Percentiles rank a stretch among this genome's conserved stretches.
Conservation (phyloP, 768 basidiomycete genomes). For the Lactarius psammicola region DNA sequence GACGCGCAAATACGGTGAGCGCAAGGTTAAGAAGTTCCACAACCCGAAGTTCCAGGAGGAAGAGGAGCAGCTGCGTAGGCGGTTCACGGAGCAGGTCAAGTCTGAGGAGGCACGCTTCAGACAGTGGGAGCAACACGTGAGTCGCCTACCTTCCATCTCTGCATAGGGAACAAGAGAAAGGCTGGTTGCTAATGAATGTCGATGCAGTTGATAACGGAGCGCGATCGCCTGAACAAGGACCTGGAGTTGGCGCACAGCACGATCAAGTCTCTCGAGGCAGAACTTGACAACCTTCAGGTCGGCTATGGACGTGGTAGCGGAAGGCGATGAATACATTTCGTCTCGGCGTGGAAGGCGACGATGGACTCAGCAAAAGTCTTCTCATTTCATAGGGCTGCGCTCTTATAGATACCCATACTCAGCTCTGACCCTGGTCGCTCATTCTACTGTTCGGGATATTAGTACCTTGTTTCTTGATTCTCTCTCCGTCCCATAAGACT, state of each 20-base stretch:
- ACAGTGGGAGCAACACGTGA: slow-evolving; percentile 98
- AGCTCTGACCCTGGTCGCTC: slow-evolving; percentile 13
- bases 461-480: slow-evolving; percentile 8
- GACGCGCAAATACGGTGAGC: slow-evolving; percentile 97
- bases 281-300: slow-evolving; percentile 85
- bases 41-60: slow-evolving; percentile 99
- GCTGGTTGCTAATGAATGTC: slow-evolving; percentile 26
- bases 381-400: neutral
- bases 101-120: slow-evolving; percentile 96
- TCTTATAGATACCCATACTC: slow-evolving; percentile 25
- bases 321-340: slow-evolving; percentile 47
- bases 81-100: slow-evolving; percentile 99
- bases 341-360: neutral
- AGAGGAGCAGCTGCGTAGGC: slow-evolving; percentile 93
- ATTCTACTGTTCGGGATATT: slow-evolving; percentile 10
- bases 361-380: slow-evolving; percentile 8
- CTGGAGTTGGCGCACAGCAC: slow-evolving; percentile 88
- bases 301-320: slow-evolving; percentile 76
- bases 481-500: neutral
- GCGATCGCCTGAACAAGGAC: slow-evolving; percentile 98
- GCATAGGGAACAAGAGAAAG: neutral
- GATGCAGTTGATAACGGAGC: slow-evolving; percentile 91
- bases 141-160: slow-evolving; percentile 34
- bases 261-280: slow-evolving; percentile 88
- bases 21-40: slow-evolving; percentile 97